Percentiles rank a stretch among this genome's conserved stretches.
Conservation (phyloP, 192 early-diverging fungal genomes). For the Coemansia sp. region DNA sequence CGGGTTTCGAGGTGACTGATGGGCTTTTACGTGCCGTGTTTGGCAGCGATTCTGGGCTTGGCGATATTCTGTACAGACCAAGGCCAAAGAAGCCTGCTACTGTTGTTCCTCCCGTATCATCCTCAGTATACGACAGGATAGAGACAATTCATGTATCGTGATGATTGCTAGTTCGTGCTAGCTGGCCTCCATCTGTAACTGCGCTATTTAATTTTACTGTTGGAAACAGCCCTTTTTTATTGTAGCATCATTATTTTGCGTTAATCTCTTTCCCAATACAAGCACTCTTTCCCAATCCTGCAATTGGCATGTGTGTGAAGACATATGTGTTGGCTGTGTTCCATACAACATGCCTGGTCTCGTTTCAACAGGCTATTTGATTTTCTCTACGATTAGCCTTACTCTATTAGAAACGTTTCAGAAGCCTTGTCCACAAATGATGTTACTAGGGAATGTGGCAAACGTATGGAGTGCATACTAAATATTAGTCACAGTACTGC, state of each 20-base stretch:
- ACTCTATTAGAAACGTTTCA: not conserved
- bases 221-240: not conserved
- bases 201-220: not conserved
- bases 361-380: not conserved
- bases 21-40: conserved; percentile 51
- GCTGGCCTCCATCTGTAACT: not conserved
- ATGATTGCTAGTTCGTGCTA: not conserved
- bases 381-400: not conserved
- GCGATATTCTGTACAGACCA: conserved; percentile 49
- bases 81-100: conserved; percentile 53
- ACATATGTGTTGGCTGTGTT: not conserved
- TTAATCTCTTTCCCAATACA: conserved; percentile 1
- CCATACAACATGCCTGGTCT: not conserved
- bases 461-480: conserved; percentile 15
- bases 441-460: not conserved
- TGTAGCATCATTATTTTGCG: conserved; percentile 2
- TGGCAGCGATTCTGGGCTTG: conserved; percentile 49
- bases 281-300: not conserved
- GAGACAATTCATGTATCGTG: conserved; percentile 14
- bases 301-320: not conserved
- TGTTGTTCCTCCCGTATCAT: conserved; percentile 23
- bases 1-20: conserved; percentile 50
- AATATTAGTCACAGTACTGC: conserved; percentile 1
- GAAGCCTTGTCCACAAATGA: not conserved
- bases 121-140: conserved; percentile 9